phyloP scores from a whole-genome alignment of 805 yeast genomes.

The Kluyveromyces dobzhanskii region DNA sequence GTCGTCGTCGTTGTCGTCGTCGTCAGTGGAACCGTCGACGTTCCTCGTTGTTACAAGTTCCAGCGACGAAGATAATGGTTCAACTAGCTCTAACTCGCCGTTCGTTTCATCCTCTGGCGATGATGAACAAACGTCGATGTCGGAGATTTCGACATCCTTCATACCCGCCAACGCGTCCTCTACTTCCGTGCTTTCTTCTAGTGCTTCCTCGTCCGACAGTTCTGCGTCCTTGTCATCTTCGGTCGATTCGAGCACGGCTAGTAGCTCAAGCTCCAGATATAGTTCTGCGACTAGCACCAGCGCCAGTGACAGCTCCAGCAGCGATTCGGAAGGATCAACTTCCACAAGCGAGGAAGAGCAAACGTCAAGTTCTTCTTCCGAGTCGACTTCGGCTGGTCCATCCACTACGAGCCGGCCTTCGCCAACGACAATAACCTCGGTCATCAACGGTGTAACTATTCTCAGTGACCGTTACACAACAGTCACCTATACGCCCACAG shows the following conservation, averaged over 20 bases:
- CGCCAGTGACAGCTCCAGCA: background rate
- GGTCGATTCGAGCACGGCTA: slow-evolving; percentile 5
- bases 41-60: background rate
- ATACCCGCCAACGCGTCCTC: background rate
- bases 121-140: background rate
- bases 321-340: background rate
- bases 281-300: background rate
- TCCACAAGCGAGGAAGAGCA: background rate
- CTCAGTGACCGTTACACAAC: slow-evolving; percentile 27
- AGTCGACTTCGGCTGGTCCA: slow-evolving; percentile 5
- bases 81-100: background rate
- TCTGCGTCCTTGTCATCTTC: slow-evolving; percentile 4
- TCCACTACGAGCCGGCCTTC: slow-evolving; percentile 6
- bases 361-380: background rate
- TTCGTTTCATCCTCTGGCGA: background rate
- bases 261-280: slow-evolving; percentile 4
- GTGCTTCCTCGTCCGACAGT: background rate
- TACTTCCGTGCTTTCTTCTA: too few species aligned
- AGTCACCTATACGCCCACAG: slow-evolving; percentile 21
- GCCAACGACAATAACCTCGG: slow-evolving; percentile 10
- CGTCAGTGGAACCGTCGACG: background rate
- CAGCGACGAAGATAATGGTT: too few species aligned
- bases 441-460: slow-evolving; percentile 28
- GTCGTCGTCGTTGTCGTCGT: background rate
- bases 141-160: slow-evolving; percentile 4